These are phyloP conservation scores for Pseudogymnoascus sp. DNA, from an alignment of 2,329 filamentous ascomycete species.

Conservation along the genomic window DNA sequence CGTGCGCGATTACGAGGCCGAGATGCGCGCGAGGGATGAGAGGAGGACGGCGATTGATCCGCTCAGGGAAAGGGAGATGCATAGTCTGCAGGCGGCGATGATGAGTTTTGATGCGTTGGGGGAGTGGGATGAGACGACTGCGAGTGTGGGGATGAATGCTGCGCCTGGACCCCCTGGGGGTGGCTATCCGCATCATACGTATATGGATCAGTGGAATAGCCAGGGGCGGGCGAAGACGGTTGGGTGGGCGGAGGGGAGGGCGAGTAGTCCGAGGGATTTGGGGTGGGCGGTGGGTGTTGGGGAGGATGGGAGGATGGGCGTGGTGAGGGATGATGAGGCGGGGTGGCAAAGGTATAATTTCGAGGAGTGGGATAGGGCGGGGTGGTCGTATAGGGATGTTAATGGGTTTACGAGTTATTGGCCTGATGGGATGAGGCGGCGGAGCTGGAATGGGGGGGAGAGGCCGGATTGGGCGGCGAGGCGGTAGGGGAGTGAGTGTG, in stretches of 20 bases:
- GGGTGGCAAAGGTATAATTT: neutral
- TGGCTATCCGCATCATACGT: neutral
- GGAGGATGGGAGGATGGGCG: neutral
- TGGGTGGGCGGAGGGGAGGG: neutral
- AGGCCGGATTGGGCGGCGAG: neutral
- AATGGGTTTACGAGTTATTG: neutral
- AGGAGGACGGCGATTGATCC: neutral
- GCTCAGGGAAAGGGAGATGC: neutral
- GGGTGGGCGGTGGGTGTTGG: neutral
- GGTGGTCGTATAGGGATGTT: neutral
- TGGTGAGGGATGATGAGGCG: neutral
- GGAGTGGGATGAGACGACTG: neutral
- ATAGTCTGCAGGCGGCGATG: neutral
- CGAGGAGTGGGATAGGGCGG: neutral
- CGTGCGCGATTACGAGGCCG: neutral
- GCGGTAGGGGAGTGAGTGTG: neutral
- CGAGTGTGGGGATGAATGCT: neutral
- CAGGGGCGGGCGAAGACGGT: neutral
- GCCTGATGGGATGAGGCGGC: neutral
- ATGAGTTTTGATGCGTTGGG: neutral
- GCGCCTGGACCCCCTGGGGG: neutral
- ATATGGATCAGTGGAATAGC: neutral
- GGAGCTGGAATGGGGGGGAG: neutral
- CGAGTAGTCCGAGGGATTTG: neutral
- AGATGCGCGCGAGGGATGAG: neutral